A percentile compares a stretch with the other conserved stretches of the same genome.
These are phyloP conservation scores for Cercospora brassicicola DNA, from an alignment of 2,329 filamentous ascomycete genomes.

Conservation along the genomic window DNA sequence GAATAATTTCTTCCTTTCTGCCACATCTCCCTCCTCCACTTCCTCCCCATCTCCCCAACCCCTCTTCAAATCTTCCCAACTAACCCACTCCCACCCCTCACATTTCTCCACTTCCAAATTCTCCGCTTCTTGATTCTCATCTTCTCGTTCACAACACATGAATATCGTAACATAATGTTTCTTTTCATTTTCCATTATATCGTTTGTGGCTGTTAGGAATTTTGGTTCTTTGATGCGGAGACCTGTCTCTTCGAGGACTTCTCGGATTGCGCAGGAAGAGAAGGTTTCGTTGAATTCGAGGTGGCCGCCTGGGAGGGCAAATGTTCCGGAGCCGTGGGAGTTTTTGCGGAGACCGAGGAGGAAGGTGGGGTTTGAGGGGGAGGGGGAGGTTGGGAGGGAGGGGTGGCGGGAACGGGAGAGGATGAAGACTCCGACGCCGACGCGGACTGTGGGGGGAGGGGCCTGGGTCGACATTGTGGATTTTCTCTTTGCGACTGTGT, in stretches of 20 bases:
- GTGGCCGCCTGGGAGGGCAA: constrained; percentile 68
- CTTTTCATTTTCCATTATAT: constrained; percentile 65
- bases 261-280: constrained; percentile 63
- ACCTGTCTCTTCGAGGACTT: constrained; percentile 70
- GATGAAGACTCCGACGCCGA: constrained; percentile 55
- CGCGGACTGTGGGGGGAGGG: constrained; percentile 21
- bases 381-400: constrained; percentile 33
- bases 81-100: constrained; percentile 55
- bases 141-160: constrained; percentile 55
- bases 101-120: constrained; percentile 56
- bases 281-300: constrained; percentile 68
- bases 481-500: too few species aligned
- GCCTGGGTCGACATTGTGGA: too few species aligned
- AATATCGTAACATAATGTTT: constrained; percentile 78
- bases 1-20: constrained; percentile 44
- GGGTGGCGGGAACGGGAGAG: constrained; percentile 11
- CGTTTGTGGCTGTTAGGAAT: constrained; percentile 65
- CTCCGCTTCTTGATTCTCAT: constrained; percentile 52
- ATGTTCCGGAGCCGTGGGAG: constrained; percentile 46
- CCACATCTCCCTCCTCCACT: constrained; percentile 25
- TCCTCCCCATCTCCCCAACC: constrained; percentile 23
- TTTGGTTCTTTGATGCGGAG: constrained; percentile 55
- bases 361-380: constrained; percentile 42
- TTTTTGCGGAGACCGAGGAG: constrained; percentile 52
- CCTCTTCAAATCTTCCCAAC: constrained; percentile 50